These are phyloP conservation scores for Kodamaea plutei DNA, from an alignment of 1,139 yeast species.

Conservation along the genomic window DNA sequence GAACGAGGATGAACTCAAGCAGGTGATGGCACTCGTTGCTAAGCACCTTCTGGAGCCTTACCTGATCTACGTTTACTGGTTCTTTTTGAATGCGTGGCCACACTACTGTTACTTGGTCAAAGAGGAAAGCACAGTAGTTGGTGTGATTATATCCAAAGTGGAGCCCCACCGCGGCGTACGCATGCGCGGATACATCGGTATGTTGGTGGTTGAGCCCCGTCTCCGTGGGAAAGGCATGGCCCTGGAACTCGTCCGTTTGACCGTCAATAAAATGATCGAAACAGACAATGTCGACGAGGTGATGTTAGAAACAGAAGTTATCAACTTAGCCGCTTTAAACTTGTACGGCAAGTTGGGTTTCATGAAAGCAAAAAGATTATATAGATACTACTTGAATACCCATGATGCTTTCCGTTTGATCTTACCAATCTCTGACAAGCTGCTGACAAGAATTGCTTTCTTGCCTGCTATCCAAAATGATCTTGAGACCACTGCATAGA, in stretches of 20 bases:
- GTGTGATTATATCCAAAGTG: conserved; percentile 82
- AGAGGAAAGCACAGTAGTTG: conserved; percentile 36
- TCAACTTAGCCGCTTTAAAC: conserved; percentile 68
- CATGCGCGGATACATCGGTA: conserved; percentile 86
- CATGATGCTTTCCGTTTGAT: conserved; percentile 83
- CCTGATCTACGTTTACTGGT: conserved; percentile 48
- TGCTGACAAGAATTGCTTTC: conserved; percentile 31
- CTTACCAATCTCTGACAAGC: conserved; percentile 29
- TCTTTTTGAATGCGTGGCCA: conserved; percentile 45
- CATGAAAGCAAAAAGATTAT: conserved; percentile 72
- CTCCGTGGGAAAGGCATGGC: conserved; percentile 83
- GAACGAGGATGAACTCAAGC: conserved; percentile 25
- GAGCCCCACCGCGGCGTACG: conserved; percentile 73
- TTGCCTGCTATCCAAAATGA: conserved; percentile 16
- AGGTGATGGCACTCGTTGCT: conserved; percentile 30
- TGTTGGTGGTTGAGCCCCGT: conserved; percentile 77
- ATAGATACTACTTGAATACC: conserved; percentile 82
- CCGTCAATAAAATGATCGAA: conserved; percentile 63
- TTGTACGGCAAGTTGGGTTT: conserved; percentile 88
- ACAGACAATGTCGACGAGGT: conserved; percentile 74
- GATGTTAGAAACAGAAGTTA: conserved; percentile 87
- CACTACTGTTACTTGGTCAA: conserved; percentile 42
- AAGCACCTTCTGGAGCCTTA: conserved; percentile 44
- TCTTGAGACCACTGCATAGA: no score
- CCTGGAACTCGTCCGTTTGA: conserved; percentile 56